phyloP scores from a whole-genome alignment of 139 green algal species.

The Chlorella sorokiniana region DNA sequence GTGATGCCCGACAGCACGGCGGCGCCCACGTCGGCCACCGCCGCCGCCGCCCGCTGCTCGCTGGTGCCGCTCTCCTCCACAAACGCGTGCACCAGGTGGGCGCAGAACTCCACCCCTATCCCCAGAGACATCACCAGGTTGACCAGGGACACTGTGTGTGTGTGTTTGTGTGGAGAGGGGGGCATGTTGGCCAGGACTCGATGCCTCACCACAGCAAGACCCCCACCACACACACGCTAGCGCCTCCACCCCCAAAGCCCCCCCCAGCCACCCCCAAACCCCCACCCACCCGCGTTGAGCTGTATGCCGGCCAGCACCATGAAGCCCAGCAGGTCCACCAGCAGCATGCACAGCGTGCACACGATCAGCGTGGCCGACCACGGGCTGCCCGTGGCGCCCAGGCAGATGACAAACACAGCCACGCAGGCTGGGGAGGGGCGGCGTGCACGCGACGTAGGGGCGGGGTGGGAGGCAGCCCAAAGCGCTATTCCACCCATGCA shows the following conservation, averaged over 20 bases:
- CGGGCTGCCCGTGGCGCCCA: conserved; percentile 48
- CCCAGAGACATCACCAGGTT: conserved; percentile 82
- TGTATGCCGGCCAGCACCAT: conserved; percentile 83
- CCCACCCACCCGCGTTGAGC: conserved; percentile 55
- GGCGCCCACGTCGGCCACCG: conserved; percentile 65
- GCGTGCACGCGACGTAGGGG: neutral
- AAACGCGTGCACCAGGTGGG: conserved; percentile 81
- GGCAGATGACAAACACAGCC: conserved; percentile 48
- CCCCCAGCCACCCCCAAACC: neutral
- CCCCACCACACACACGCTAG: neutral
- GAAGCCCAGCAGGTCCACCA: conserved; percentile 78
- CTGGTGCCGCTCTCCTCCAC: conserved; percentile 48
- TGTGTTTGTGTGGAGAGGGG: too few relatives aligned
- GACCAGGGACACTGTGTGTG: conserved; percentile 63
- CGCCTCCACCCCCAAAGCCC: neutral
- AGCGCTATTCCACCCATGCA: too few relatives aligned
- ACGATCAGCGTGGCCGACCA: conserved; percentile 63
- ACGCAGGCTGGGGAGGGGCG: neutral
- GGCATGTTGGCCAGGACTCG: too few relatives aligned
- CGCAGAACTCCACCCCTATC: conserved; percentile 87
- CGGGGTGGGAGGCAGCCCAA: neutral
- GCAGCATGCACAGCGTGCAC: conserved; percentile 63
- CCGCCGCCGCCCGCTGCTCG: conserved; percentile 42
- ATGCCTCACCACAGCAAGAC: too few relatives aligned
- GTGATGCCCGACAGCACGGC: conserved; percentile 84